Evolutionary conservation across 2,329 filamentous ascomycete genomes (phyloP).

Genomic region (Arthroderma uncinatum): DNA sequence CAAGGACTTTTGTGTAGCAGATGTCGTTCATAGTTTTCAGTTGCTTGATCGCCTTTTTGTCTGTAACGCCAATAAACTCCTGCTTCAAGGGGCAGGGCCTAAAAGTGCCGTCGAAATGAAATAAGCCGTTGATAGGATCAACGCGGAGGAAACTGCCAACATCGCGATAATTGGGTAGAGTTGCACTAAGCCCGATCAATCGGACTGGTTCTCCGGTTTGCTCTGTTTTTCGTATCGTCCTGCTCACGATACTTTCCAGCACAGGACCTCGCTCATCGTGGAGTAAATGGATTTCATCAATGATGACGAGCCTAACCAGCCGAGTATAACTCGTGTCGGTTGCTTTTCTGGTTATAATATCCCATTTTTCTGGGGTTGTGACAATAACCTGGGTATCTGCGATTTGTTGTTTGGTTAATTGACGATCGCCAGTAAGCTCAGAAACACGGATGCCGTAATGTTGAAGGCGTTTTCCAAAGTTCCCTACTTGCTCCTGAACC

Average conservation of each 20-base stretch:
- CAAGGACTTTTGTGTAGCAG: conserved; percentile 92
- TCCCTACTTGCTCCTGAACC: conserved; percentile 95
- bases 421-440: conserved; percentile 94
- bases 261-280: conserved; percentile 97
- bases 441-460: conserved; percentile 84
- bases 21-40: conserved; percentile 99
- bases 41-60: conserved; percentile 98
- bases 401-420: conserved; percentile 97
- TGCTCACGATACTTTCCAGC: conserved; percentile 88
- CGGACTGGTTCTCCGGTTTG: conserved; percentile 90
- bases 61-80: conserved; percentile 93
- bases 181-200: conserved; percentile 84
- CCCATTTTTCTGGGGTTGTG: conserved; percentile 97
- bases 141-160: conserved; percentile 92
- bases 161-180: conserved; percentile 90
- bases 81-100: conserved; percentile 89
- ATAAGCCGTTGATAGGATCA: conserved; percentile 71
- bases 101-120: conserved; percentile 93
- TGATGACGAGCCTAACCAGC: conserved; percentile 88
- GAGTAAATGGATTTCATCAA: conserved; percentile 94
- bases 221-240: conserved; percentile 85
- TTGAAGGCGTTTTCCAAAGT: conserved; percentile 84
- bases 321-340: conserved; percentile 96
- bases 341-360: conserved; percentile 95
- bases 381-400: conserved; percentile 96